Base-by-base conservation (phyloP, 2,329 filamentous ascomycete genomes). In the Bertia moriformis region DNA sequence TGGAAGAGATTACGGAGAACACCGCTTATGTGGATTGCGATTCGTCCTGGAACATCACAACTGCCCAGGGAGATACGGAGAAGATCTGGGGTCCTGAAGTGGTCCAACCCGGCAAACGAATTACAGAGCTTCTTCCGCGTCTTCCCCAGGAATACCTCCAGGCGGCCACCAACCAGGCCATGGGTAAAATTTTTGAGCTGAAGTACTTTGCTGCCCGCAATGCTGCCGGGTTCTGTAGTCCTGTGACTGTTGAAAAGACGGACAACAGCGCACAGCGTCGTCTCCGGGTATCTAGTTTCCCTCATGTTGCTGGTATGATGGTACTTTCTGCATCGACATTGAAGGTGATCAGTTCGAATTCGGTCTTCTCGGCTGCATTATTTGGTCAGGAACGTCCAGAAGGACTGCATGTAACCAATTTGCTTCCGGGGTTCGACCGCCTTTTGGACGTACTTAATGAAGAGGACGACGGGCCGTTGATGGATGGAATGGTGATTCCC, bases 1-100 rank as follows among this genome's bases (percentile, higher is more conserved):
- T 98, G 2, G 91, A 98, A 56, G 91, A 98, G 59, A 96, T 98
- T 43, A 85, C 89, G 40, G 91, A 98, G 59, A 88, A 98, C 54
- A 79, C 91, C 29, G 87, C 84, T 3, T 73, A 76, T 43, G 60
- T 98, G 33, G 70, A 67, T 10, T 69, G 93, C 15, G 83, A 93
- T 52, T 79, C 87, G 41, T 78, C 85, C 19, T 87, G 86, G 32
- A 69, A 71, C 33, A 72, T 95, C 14, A 69, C 74, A 19, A 75
- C 71, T 39, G 69, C 83, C 27, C 69, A 70, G 2, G 89, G 89
- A n/a, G 73, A 82, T n/a, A 73, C 75, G n/a, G 74, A 78, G 41
- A 73, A 80, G 17, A 93, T 96, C 39, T 98, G 89, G 81, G 88
- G 87, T 15, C 71, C 78, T 42, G 76, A 82, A 38, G 61, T 73